A percentile compares a stretch with the other conserved stretches of the same genome.
These are phyloP conservation scores for Pseudogymnoascus sp. DNA, from an alignment of 2,329 filamentous ascomycete genomes.

Conservation along the genomic window DNA sequence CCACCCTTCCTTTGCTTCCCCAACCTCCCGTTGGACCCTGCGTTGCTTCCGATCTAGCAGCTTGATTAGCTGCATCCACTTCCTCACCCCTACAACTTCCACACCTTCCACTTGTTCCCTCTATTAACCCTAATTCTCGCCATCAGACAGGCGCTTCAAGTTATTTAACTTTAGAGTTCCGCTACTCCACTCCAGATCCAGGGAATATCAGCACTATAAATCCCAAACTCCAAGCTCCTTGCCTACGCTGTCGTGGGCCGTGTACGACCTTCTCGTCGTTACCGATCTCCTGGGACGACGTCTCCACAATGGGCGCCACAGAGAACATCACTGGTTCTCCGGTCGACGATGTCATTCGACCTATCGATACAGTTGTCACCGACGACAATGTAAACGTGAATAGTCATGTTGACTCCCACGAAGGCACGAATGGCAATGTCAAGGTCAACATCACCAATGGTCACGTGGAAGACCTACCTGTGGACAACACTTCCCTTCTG, in stretches of 20 bases:
- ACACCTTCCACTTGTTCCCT: neutral
- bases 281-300: slow-evolving; percentile 5
- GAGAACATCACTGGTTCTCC: neutral
- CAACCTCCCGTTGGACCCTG: neutral
- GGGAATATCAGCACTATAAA: neutral
- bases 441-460: neutral
- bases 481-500: slow-evolving; percentile 31
- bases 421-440: neutral
- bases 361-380: neutral
- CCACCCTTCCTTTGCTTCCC: neutral
- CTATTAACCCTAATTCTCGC: neutral
- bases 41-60: neutral
- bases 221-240: neutral
- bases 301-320: slow-evolving; percentile 4
- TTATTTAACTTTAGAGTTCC: neutral
- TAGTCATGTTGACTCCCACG: neutral
- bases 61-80: neutral
- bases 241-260: neutral
- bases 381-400: neutral
- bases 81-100: neutral
- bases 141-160: neutral
- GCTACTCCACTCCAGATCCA: neutral
- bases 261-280: neutral
- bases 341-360: neutral
- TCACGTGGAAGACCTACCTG: neutral